phyloP scores from a whole-genome alignment of 2,329 filamentous ascomycete species.

The Fusarium sp. region DNA sequence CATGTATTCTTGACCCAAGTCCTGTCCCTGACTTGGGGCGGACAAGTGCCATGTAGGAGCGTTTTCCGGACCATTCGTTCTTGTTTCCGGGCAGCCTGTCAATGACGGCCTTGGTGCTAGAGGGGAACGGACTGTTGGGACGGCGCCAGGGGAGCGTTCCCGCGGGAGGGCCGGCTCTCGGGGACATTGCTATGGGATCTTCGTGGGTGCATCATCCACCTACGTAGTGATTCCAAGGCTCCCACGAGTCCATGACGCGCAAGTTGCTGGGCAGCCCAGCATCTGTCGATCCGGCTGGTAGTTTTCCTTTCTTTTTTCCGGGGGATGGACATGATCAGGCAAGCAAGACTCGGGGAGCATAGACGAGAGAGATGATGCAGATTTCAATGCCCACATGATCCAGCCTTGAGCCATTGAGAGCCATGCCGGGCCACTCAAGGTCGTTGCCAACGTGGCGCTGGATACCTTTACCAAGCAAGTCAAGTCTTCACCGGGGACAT shows the following conservation, averaged over 20 bases:
- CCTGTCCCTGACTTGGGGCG: slow-evolving; percentile 24
- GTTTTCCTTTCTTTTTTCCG: not conserved
- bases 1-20: slow-evolving; percentile 20
- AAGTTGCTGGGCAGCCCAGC: not conserved
- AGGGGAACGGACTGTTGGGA: slow-evolving; percentile 22
- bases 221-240: slow-evolving; percentile 3
- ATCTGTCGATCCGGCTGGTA: not conserved
- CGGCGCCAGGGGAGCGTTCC: slow-evolving; percentile 19
- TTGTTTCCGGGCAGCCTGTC: slow-evolving; percentile 36
- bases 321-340: not conserved
- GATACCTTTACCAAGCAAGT: slow-evolving; percentile 5
- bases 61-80: slow-evolving; percentile 30
- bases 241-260: slow-evolving; percentile 14
- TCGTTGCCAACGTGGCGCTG: slow-evolving; percentile 37
- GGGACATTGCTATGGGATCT: slow-evolving; percentile 1
- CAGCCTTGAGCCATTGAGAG: slow-evolving; percentile 17
- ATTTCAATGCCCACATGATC: not conserved
- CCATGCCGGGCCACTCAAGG: slow-evolving; percentile 26
- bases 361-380: not conserved
- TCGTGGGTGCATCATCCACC: not conserved
- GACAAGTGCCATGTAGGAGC: slow-evolving; percentile 24
- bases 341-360: not conserved
- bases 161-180: slow-evolving; percentile 25
- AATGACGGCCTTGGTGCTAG: slow-evolving; percentile 30
- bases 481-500: slow-evolving; percentile 7